Evolutionary conservation across 768 basidiomycete genomes (phyloP), one percentile per base, ranked within the genome.

Genomic region (Boletus barrowsii): DNA sequence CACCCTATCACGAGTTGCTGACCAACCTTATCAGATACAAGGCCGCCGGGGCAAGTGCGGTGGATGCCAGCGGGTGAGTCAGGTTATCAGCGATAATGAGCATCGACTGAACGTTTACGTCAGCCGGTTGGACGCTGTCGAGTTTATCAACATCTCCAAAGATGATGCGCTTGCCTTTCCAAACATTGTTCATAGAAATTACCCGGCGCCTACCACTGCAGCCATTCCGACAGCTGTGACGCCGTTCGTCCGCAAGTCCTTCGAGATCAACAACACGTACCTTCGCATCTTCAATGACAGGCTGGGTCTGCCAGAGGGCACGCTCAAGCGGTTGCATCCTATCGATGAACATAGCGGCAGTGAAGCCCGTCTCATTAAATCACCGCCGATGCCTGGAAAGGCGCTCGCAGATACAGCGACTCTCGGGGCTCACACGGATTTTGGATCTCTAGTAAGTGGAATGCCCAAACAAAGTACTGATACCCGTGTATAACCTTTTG

Each of bases 391-490:
- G 51, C 66, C 69, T 4, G 60, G 58, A 0, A 65, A 68, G 17
- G 32, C 43, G 4, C 13, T 55, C 9, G 65, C 66, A 8, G 69
- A 75, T 7, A 75, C 68, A 43, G 71, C 75, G n/a, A 72, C 74
- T 0, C 64, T 87, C n/a, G 84, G 84, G 18, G 79, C 81, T 2
- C 87, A 88, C 63, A 87, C 86, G 3, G 87, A 87, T 66, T 88
- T 87, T 57, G 85, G 86, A n/a, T 83, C 82, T n/a, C 64, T 87
- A 53, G 84, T 85, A 59, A 62, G 79, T 41, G 10, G 13, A 40
- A 9, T 22, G 17, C 24, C 5, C 14, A 26, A 26, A 26, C 26
- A 26, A 26, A 18, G 17, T 35, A n/a, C 15, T 36, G 15, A 36
- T 36, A 13, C 22, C 35, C 13, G 35, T 14, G 24, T 47, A 13